Percentiles rank a stretch among this genome's conserved stretches.
phyloP scores from a whole-genome alignment of 108 stramenopile species.

The Cyclostephanos tholiformis region DNA sequence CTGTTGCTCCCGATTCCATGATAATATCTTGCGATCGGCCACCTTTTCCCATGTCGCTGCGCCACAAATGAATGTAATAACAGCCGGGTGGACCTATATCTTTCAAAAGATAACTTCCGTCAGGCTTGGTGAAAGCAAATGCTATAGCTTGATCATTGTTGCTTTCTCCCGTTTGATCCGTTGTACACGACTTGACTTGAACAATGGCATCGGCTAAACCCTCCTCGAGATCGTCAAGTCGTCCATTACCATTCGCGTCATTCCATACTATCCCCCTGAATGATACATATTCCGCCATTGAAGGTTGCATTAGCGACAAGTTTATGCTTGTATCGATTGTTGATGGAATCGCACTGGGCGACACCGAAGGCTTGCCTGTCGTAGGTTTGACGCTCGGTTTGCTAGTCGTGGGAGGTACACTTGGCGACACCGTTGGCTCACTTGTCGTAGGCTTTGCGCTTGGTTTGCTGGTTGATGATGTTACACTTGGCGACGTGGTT shows the following conservation, averaged over 20 bases:
- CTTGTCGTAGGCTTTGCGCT: neutral
- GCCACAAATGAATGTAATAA: neutral
- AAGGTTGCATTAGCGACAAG: neutral
- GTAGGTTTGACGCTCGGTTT: neutral
- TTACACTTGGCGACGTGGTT: neutral
- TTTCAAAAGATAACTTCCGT: neutral
- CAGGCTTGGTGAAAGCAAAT: neutral
- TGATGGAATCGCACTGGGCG: neutral
- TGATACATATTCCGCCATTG: neutral
- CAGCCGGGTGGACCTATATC: slow-evolving; percentile 5
- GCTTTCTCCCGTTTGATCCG: neutral
- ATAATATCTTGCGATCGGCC: neutral
- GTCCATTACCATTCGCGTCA: slow-evolving; percentile 7
- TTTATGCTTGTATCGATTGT: neutral
- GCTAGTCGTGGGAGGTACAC: neutral
- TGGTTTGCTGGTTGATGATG: neutral
- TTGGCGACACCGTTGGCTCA: neutral
- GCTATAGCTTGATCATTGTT: neutral
- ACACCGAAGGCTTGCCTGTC: neutral
- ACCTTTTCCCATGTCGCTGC: neutral
- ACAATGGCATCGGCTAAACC: neutral
- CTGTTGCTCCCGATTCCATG: neutral
- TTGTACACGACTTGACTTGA: neutral
- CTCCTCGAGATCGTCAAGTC: neutral
- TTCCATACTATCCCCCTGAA: neutral